Percentiles rank a stretch among this genome's conserved stretches.
phyloP scores from a whole-genome alignment of 2,329 filamentous ascomycete genomes.

The Exophiala aquamarina region DNA sequence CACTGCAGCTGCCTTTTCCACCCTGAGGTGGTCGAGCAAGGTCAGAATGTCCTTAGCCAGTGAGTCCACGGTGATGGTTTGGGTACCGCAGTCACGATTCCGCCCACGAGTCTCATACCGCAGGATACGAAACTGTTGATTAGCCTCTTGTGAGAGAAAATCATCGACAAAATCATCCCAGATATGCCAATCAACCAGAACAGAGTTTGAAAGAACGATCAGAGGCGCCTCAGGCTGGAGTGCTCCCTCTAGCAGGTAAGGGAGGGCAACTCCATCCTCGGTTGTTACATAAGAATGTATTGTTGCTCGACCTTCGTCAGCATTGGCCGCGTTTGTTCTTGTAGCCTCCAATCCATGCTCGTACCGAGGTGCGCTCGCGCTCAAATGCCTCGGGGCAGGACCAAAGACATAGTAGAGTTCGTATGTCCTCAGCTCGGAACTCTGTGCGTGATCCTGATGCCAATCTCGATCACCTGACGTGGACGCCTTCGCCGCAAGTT shows the following conservation, averaged over 20 bases:
- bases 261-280: slow-evolving; percentile 65
- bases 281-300: slow-evolving; percentile 70
- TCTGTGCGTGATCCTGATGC: slow-evolving; percentile 42
- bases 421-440: slow-evolving; percentile 62
- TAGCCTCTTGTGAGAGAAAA: slow-evolving; percentile 55
- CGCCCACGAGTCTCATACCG: slow-evolving; percentile 78
- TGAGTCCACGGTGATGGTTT: slow-evolving; percentile 56
- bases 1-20: slow-evolving; percentile 64
- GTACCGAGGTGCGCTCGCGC: neutral
- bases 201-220: slow-evolving; percentile 75
- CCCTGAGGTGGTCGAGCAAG: slow-evolving; percentile 68
- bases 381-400: slow-evolving; percentile 67
- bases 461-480: neutral
- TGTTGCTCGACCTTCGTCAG: slow-evolving; percentile 37
- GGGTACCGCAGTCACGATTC: slow-evolving; percentile 40
- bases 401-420: slow-evolving; percentile 78
- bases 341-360: neutral
- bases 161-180: slow-evolving; percentile 72
- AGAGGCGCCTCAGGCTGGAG: slow-evolving; percentile 65
- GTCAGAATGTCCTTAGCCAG: slow-evolving; percentile 67
- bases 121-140: slow-evolving; percentile 69
- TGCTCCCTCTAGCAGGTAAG: slow-evolving; percentile 71
- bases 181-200: slow-evolving; percentile 75
- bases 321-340: neutral
- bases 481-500: neutral